Conservation (phyloP, 768 basidiomycete species). For the Jaapia argillacea region DNA sequence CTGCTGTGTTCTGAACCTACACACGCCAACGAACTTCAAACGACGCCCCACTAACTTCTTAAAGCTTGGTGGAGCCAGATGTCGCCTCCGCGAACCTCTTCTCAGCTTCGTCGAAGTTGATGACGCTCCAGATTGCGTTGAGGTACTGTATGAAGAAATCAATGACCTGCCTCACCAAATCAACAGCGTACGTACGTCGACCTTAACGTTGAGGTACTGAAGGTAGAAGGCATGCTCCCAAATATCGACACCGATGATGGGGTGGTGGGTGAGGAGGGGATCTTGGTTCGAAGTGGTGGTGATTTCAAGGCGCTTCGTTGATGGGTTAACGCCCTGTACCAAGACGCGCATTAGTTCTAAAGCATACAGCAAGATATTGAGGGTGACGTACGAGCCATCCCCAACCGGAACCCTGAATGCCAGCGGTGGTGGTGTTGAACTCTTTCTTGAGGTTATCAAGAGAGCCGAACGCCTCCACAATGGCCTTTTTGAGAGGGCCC, state of each 20-base stretch:
- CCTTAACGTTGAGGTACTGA: constrained; percentile 94
- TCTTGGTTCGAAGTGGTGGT: constrained; percentile 95
- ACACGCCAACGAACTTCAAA: no score
- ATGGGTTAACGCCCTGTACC: constrained; percentile 65
- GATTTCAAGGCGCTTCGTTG: constrained; percentile 69
- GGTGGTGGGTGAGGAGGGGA: constrained; percentile 65
- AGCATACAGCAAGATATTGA: background rate
- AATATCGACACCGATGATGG: constrained; percentile 87
- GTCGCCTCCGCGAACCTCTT: constrained; percentile 31
- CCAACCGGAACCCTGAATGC: constrained; percentile 92
- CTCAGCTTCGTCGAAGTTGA: constrained; percentile 95
- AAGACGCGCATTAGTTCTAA: background rate
- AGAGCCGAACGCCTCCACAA: constrained; percentile 54
- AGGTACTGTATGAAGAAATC: constrained; percentile 91
- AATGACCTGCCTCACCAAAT: no score
- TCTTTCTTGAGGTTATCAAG: constrained; percentile 66
- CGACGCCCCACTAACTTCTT: no score
- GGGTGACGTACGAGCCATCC: constrained; percentile 86
- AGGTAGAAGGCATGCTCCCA: constrained; percentile 98
- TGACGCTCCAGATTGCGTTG: constrained; percentile 89
- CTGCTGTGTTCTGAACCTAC: no score
- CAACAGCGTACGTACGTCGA: constrained; percentile 75
- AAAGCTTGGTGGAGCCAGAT: background rate
- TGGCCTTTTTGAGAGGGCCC: constrained; percentile 59
- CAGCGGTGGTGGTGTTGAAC: constrained; percentile 79